Conservation (phyloP, 139 green algal species). For the Asterochloris erici region DNA sequence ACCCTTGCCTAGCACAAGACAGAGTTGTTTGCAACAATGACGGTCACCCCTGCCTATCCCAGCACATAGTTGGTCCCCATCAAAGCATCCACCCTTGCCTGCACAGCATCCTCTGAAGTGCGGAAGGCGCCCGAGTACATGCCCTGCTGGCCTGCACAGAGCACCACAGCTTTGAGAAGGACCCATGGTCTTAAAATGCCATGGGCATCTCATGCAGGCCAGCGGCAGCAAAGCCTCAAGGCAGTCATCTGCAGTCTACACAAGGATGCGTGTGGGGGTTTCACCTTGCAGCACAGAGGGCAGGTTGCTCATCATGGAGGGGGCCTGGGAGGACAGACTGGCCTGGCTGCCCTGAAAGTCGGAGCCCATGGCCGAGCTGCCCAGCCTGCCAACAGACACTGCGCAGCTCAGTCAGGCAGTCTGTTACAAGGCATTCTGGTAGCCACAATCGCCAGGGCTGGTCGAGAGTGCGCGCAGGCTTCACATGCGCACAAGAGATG, state of each 20-base stretch:
- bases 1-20: too few relatives aligned
- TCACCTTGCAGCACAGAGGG: constrained; percentile 5
- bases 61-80: too few relatives aligned
- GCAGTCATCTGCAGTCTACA: background rate
- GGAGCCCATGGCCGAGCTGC: background rate
- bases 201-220: too few relatives aligned
- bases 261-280: background rate
- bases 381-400: background rate
- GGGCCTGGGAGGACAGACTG: background rate
- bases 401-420: background rate
- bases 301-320: background rate
- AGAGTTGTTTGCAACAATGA: too few relatives aligned
- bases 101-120: too few relatives aligned
- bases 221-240: too few relatives aligned
- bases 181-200: background rate
- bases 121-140: too few relatives aligned
- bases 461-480: background rate
- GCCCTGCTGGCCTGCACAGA: background rate
- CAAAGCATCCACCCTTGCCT: too few relatives aligned
- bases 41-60: too few relatives aligned
- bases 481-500: background rate
- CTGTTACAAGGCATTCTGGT: background rate
- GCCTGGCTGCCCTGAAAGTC: constrained; percentile 15
- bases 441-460: background rate
- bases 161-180: background rate